Evolutionary conservation across 2,329 filamentous ascomycete species (phyloP), one percentile per base, ranked within the genome.

Genomic region (Stachybotrys elegans): DNA sequence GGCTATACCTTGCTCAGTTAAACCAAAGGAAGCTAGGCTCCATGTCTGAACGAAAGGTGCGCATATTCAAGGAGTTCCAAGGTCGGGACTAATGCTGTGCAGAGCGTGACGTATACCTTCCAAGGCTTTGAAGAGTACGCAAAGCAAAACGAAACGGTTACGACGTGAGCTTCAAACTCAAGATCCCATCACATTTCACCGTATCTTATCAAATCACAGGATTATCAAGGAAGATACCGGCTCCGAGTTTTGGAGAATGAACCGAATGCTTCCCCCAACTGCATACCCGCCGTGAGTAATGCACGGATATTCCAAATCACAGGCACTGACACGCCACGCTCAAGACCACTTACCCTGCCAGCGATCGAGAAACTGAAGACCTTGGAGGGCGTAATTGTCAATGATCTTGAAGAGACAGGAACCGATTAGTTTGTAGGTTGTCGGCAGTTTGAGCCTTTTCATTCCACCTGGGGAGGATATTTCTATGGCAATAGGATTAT

Each of bases 111-210:
- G 6, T 36, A 36, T 19, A 36, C 34, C 6, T 36, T 36, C 13
- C 13, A 20, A 20, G 17, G 17, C n/a, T 19, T 5, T 5, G 34
- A 36, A 7, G 34, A 36, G 12, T 36, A 36, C 17, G 34, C 19
- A 20, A 36, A 36, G 34, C 34, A 36, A 36, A 36, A 36, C 21
- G 34, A 20, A 36, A 36, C 34, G 5, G 34, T 36, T 19, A 36
- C 34, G 7, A 19, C 34, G 34, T 36, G 16, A 36, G 34, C 6
- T 6, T 20, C 6, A 17, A 20, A 8, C 14, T 36, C 34, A 5
- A n/a, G 5, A 17, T 5, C 16, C 5, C 5, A 6, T 5, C 17
- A 13, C 12, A 6, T 11, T 36, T 13, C 5, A 36, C 13, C 7
- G 12, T 20, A 19, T 11, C 19, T 17, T 8, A 29, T 9, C 21